phyloP scores from a whole-genome alignment of 1,139 yeast species.

The Petasospora rhodanensis region DNA sequence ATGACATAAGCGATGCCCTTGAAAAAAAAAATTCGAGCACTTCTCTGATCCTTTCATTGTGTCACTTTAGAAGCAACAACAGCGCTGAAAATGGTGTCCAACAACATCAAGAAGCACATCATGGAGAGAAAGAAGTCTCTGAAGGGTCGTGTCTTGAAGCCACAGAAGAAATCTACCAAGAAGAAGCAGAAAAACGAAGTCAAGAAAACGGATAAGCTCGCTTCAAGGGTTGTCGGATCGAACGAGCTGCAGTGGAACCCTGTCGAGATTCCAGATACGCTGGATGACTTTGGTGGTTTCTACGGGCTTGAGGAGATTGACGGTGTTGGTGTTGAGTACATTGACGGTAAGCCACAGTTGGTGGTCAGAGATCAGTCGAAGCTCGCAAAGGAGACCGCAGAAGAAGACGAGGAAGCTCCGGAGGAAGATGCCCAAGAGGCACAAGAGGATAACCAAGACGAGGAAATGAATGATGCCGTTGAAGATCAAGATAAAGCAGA shows the following conservation, averaged over 20 bases:
- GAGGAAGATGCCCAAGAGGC: slow-evolving; percentile 8
- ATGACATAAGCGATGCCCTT: slow-evolving; percentile 4
- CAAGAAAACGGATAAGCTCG: slow-evolving; percentile 2
- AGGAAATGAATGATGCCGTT: slow-evolving; percentile 15
- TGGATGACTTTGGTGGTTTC: slow-evolving; percentile 86
- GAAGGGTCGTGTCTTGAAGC: slow-evolving; percentile 11
- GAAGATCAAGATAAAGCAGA: slow-evolving; percentile 25
- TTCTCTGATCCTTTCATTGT: background rate
- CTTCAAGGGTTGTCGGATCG: slow-evolving; percentile 36
- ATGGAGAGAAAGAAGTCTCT: slow-evolving; percentile 11
- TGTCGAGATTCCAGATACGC: slow-evolving; percentile 76
- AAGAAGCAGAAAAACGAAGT: slow-evolving; percentile 2
- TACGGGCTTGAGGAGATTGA: slow-evolving; percentile 92
- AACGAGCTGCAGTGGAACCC: slow-evolving; percentile 68
- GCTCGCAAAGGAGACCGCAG: slow-evolving; percentile 13
- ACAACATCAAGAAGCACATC: slow-evolving; percentile 11
- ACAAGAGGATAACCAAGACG: slow-evolving; percentile 13
- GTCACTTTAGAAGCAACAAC: background rate
- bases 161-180: slow-evolving; percentile 4
- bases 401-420: slow-evolving; percentile 12
- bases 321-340: slow-evolving; percentile 76
- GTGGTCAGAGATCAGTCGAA: slow-evolving; percentile 42
- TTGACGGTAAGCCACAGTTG: slow-evolving; percentile 63
- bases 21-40: slow-evolving; percentile 4
- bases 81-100: slow-evolving; percentile 21